These are phyloP conservation scores for Jaltomata sinuosa DNA, from an alignment of 257 asterid genomes.

Conservation along the genomic window DNA sequence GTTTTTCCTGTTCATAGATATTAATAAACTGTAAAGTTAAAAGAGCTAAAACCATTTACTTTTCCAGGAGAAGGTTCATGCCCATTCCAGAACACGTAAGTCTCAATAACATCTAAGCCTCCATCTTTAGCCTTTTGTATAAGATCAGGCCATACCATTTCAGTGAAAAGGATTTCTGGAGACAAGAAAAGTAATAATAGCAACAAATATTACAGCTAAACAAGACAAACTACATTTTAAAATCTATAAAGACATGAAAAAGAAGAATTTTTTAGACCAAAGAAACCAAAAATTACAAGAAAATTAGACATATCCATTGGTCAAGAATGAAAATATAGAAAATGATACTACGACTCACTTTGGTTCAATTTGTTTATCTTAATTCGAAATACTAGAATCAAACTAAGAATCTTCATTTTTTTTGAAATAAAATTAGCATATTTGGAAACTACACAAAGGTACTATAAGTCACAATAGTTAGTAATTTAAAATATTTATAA, in stretches of 20 bases:
- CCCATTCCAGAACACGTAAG: slow-evolving; percentile 81
- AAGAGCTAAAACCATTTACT: slow-evolving; percentile 19
- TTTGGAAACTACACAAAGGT: too few species aligned
- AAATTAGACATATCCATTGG: background rate
- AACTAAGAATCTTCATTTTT: background rate
- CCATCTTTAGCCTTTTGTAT: slow-evolving; percentile 82
- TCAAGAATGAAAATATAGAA: background rate
- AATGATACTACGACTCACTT: background rate
- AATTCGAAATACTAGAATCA: background rate
- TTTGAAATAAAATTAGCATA: background rate
- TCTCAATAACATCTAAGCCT: slow-evolving; percentile 78
- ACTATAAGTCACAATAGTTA: background rate
- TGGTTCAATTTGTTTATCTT: background rate
- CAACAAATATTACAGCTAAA: background rate
- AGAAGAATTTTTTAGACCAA: background rate
- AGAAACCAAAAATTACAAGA: background rate
- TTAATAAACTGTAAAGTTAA: background rate
- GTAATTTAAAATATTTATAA: background rate
- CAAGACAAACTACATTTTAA: background rate
- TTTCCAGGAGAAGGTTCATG: slow-evolving; percentile 82
- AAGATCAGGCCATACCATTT: slow-evolving; percentile 59
- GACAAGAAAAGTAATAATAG: background rate
- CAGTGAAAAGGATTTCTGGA: background rate
- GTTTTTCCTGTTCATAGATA: background rate
- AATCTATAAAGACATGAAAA: background rate